Conservation (phyloP, 345 rosid genomes). For the Anastatica hierochuntica region DNA sequence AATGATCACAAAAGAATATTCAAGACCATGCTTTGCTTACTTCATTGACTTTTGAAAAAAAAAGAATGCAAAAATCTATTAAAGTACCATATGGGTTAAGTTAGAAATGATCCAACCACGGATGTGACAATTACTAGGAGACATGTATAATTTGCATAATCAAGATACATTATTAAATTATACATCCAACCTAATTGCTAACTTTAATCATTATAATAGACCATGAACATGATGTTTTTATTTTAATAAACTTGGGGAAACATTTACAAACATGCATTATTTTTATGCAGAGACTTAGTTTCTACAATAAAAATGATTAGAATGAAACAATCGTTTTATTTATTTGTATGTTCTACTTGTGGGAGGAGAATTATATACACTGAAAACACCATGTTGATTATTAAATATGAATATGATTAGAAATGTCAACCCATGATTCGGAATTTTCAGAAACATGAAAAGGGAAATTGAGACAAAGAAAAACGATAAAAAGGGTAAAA, state of each 20-base stretch:
- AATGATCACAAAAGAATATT: background rate
- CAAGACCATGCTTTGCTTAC: background rate
- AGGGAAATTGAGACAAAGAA: too few species aligned
- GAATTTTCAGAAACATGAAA: too few species aligned
- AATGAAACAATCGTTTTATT: background rate
- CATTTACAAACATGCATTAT: background rate
- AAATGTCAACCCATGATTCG: too few species aligned
- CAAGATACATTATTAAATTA: background rate
- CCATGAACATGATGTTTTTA: constrained; percentile 7
- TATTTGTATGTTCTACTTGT: constrained; percentile 3
- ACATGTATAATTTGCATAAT: background rate
- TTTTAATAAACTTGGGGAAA: background rate
- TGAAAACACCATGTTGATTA: too few species aligned
- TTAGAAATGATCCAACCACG: constrained; percentile 1
- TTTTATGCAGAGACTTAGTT: background rate
- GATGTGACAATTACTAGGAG: constrained; percentile 25
- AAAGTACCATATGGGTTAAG: constrained; percentile 24
- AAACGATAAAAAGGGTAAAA: too few species aligned
- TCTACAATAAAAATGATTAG: background rate
- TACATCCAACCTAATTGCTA: constrained; percentile 10
- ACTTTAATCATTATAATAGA: background rate
- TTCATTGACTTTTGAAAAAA: constrained; percentile 15
- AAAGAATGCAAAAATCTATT: background rate
- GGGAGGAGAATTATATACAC: background rate
- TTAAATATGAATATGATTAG: too few species aligned